Evolutionary conservation across 2,329 filamentous ascomycete genomes (phyloP), one percentile per base, ranked within the genome.

Genomic region (Stemphylium lycopersici): DNA sequence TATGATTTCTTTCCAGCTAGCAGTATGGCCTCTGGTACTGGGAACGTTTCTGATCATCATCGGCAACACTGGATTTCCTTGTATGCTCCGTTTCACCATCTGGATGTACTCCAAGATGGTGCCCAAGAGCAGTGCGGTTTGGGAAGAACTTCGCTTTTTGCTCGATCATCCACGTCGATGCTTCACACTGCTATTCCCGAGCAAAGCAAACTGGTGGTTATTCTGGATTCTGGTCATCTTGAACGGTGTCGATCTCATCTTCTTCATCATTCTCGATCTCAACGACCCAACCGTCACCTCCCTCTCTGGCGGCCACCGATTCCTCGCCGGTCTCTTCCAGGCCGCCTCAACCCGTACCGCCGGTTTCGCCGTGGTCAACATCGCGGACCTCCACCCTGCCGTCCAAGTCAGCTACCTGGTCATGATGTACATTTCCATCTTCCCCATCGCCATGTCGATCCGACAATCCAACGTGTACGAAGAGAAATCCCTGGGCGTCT

Each of bases 391-490:
- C 2, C 93, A 98, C 63, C 93, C 95, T 1, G 95, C 90, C 3
- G 91, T 97, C 53, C 93, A 96, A 68, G 91, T 96, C 12, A 91
- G 92, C 20, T 98, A 97, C 78, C 81, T 98, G 76, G 88, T 98
- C 75, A 98, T 98, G 95, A 98, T 98, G 95, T 98, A 98, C 76
- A 96, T 98, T 58, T 96, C 93, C 53, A 90, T 97, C 55, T 96
- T 96, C 66, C 93, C 93, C 4, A 96, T 98, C 65, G 93, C 95
- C 71, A 98, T 98, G 67, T 95, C 90, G 6, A 90, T 98, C 66
- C 91, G 93, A 48, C 84, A 90, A 61, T 97, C 93, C 54, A 98
- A 98, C 72, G 93, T 97, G 2, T 98, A 98, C 78, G 93, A 97
- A 76, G 93, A 98, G 72, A 90, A 88, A 62, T 91, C 88, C 0